A percentile compares a stretch with the other conserved stretches of the same genome.
Evolutionary conservation across 73 alveolate genomes (phyloP).

Genomic region (Tetrahymena malaccensis): DNA sequence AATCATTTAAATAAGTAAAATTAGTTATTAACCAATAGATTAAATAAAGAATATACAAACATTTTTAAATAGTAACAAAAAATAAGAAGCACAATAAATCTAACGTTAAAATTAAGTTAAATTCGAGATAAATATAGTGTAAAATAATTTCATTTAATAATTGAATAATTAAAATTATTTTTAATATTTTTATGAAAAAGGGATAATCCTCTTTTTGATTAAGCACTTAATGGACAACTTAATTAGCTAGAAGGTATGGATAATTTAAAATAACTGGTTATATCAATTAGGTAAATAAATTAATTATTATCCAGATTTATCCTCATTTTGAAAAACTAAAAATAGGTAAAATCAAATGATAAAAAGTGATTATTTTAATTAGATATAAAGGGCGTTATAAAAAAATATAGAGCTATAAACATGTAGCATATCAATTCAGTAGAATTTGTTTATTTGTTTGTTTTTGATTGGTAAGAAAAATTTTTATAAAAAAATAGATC

Average conservation of each 20-base stretch:
- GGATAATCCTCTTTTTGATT: background rate
- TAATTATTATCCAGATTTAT: too few relatives aligned
- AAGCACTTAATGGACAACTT: background rate
- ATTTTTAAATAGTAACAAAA: background rate
- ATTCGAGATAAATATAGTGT: background rate
- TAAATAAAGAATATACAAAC: too few relatives aligned
- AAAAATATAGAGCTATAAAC: too few relatives aligned
- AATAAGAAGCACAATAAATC: background rate
- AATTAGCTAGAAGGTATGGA: background rate
- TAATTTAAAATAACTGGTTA: background rate
- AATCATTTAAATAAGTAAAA: background rate
- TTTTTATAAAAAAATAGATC: background rate
- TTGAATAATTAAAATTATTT: too few relatives aligned
- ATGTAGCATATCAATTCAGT: background rate
- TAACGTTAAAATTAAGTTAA: too few relatives aligned
- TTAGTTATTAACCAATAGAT: too few relatives aligned
- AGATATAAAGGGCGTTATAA: background rate
- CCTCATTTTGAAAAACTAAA: too few relatives aligned
- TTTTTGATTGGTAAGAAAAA: too few relatives aligned
- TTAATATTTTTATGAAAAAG: background rate
- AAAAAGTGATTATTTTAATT: background rate
- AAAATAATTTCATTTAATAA: too few relatives aligned
- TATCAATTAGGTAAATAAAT: background rate
- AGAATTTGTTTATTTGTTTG: too few relatives aligned
- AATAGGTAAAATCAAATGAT: background rate